A percentile compares a stretch with the other conserved stretches of the same genome.
Conservation (phyloP, 2,329 filamentous ascomycete species). For the Cladosporium austrohemisphaericum region DNA sequence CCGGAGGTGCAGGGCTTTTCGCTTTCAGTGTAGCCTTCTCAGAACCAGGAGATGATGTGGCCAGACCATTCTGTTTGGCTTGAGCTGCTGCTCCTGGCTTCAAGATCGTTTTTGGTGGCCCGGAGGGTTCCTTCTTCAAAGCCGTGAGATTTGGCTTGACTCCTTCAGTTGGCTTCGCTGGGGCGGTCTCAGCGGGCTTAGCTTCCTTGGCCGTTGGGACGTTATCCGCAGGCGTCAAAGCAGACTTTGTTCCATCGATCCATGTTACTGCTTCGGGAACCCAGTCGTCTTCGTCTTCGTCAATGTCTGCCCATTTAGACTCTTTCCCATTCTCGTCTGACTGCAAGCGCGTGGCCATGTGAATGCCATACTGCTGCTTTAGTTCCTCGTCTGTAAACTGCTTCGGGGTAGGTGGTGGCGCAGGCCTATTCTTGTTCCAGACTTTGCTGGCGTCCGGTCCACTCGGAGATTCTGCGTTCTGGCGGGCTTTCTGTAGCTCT, state of each 20-base stretch:
- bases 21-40: constrained; percentile 67
- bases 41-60: constrained; percentile 31
- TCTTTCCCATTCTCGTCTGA: constrained; percentile 71
- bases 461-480: constrained; percentile 32
- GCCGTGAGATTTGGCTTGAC: constrained; percentile 27
- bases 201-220: constrained; percentile 19
- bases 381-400: constrained; percentile 84
- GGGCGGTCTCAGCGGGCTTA: constrained; percentile 21
- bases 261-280: constrained; percentile 80
- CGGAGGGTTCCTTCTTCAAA: constrained; percentile 34
- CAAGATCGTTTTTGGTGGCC: constrained; percentile 46
- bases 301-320: constrained; percentile 84
- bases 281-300: constrained; percentile 86
- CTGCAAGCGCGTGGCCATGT: constrained; percentile 74
- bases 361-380: constrained; percentile 78
- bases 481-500: constrained; percentile 38
- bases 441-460: constrained; percentile 71
- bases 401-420: constrained; percentile 66
- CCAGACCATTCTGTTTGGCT: constrained; percentile 31
- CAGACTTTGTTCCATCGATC: constrained; percentile 83
- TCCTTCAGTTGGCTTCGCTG: constrained; percentile 26
- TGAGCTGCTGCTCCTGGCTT: constrained; percentile 44
- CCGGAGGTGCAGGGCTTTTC: constrained; percentile 67
- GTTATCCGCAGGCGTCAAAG: constrained; percentile 56
- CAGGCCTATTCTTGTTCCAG: constrained; percentile 83